Conservation (phyloP, 2,329 filamentous ascomycete genomes). For the Fusarium beomiforme region DNA sequence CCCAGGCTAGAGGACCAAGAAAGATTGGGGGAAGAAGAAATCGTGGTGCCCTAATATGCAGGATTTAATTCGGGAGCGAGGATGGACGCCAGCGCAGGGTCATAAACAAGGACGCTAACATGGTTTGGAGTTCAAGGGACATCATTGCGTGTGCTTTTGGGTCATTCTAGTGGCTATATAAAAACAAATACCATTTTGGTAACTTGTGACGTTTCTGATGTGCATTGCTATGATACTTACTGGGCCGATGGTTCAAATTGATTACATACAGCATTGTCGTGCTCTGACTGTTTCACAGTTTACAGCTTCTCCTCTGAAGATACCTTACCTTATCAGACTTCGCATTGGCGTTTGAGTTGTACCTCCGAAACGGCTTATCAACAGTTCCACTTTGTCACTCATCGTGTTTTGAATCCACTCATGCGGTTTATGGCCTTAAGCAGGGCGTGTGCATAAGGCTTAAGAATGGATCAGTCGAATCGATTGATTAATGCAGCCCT, state of each 20-base stretch:
- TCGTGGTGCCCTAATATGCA: slow-evolving; percentile 24
- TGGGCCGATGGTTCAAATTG: neutral
- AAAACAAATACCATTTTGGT: neutral
- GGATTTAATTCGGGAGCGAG: slow-evolving; percentile 11
- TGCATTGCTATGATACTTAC: neutral
- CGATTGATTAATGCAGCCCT: slow-evolving; percentile 17
- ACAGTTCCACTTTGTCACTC: neutral
- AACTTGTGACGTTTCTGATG: neutral
- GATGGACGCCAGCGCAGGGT: slow-evolving; percentile 9
- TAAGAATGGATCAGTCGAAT: neutral
- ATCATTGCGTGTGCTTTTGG: neutral
- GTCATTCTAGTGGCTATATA: slow-evolving; percentile 3
- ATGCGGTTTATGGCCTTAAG: neutral
- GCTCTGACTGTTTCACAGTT: neutral
- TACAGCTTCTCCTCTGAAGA: neutral
- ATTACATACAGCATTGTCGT: neutral
- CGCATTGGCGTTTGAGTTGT: neutral
- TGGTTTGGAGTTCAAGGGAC: slow-evolving; percentile 7
- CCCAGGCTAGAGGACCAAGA: slow-evolving; percentile 27
- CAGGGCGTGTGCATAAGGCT: slow-evolving; percentile 8
- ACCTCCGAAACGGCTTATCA: neutral
- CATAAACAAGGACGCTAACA: slow-evolving; percentile 1
- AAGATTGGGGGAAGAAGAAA: slow-evolving; percentile 17
- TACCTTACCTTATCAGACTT: neutral
- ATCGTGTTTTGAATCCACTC: neutral